These are phyloP conservation scores for Aquilaria agallochum DNA, from an alignment of 441 rosid genomes.

Conservation along the genomic window DNA sequence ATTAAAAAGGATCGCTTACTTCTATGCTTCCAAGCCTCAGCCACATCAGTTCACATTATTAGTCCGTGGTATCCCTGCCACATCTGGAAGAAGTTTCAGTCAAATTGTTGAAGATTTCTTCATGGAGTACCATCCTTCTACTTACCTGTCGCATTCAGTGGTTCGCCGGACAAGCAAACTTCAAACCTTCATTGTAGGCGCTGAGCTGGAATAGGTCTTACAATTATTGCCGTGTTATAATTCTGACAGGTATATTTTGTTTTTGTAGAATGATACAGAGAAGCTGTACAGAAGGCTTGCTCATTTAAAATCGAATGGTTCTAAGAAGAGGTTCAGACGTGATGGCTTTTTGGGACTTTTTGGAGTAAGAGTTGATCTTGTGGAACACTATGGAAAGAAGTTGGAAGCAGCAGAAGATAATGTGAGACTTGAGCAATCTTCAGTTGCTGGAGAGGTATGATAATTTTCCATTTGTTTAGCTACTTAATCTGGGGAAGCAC, in stretches of 20 bases:
- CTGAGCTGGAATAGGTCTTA: constrained; percentile 13
- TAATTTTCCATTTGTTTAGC: constrained; percentile 4
- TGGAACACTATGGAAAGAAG: constrained; percentile 58
- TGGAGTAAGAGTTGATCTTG: constrained; percentile 59
- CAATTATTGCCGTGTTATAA: background rate
- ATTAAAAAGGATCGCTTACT: constrained; percentile 55
- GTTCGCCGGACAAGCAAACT: constrained; percentile 66
- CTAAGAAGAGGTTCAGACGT: constrained; percentile 33
- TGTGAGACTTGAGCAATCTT: constrained; percentile 55
- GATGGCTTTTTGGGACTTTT: constrained; percentile 72
- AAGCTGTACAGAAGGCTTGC: constrained; percentile 57
- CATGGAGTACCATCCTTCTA: constrained; percentile 72
- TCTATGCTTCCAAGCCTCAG: constrained; percentile 72
- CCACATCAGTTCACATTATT: constrained; percentile 76
- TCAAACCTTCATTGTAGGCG: constrained; percentile 59
- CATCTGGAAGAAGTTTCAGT: constrained; percentile 48
- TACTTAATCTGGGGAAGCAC: too few species aligned
- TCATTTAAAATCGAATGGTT: constrained; percentile 38
- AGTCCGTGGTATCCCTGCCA: constrained; percentile 67
- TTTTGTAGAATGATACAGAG: constrained; percentile 58
- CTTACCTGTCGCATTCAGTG: constrained; percentile 73
- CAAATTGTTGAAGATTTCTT: constrained; percentile 75
- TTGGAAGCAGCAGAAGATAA: constrained; percentile 61
- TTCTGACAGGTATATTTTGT: background rate
- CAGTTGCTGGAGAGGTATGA: constrained; percentile 55